phyloP scores from a whole-genome alignment of 768 basidiomycete species.

The Saitozyma sp. region DNA sequence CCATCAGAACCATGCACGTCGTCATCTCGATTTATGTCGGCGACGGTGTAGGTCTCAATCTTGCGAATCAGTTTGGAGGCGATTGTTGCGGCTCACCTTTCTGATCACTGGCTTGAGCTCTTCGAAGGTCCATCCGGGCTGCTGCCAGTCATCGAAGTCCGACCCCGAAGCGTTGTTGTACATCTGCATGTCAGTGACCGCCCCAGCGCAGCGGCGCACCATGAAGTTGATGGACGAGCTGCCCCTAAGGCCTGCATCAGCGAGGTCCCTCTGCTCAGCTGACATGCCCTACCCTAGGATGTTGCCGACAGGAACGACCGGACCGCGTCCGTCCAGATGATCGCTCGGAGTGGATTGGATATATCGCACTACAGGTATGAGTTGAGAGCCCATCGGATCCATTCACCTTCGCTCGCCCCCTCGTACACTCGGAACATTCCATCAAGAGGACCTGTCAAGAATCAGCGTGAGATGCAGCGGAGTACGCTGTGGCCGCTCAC shows the following conservation, averaged over 20 bases:
- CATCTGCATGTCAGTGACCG: slow-evolving; percentile 13
- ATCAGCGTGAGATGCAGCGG: neutral
- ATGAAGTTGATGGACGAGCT: slow-evolving; percentile 25
- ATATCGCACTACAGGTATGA: slow-evolving; percentile 7
- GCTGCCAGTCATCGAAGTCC: slow-evolving; percentile 30
- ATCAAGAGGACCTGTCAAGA: slow-evolving; percentile 14
- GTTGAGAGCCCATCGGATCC: neutral
- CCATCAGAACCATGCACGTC: slow-evolving; percentile 12
- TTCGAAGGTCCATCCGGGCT: slow-evolving; percentile 23
- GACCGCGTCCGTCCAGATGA: slow-evolving; percentile 14
- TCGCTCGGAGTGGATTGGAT: neutral
- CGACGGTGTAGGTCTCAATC: neutral
- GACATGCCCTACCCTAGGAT: slow-evolving; percentile 18
- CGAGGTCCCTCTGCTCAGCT: neutral
- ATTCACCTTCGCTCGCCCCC: slow-evolving; percentile 12
- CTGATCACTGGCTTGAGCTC: slow-evolving; percentile 22
- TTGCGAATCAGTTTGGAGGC: no score
- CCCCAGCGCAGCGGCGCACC: slow-evolving; percentile 1
- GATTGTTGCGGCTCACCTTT: slow-evolving; percentile 9
- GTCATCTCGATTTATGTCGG: slow-evolving; percentile 3
- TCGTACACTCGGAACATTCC: slow-evolving; percentile 24
- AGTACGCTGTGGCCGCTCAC: neutral
- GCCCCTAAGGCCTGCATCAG: slow-evolving; percentile 9
- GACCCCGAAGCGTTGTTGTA: slow-evolving; percentile 26
- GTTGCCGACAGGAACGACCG: slow-evolving; percentile 19